Percentiles rank a stretch among this genome's conserved stretches.
phyloP scores from a whole-genome alignment of 202 grass and related monocot species.

The Eragrostis tef region DNA sequence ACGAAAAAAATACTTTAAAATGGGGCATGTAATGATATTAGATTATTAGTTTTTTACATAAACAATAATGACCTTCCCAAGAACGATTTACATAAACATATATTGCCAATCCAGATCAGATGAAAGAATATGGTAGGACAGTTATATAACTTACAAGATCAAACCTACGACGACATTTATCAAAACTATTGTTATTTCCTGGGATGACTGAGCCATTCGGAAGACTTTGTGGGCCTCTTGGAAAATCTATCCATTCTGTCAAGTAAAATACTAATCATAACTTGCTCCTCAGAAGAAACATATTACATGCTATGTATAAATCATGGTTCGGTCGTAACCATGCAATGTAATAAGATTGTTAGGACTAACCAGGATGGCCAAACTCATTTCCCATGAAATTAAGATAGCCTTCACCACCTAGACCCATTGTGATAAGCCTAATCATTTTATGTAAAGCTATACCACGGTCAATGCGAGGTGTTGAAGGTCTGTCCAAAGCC shows the following conservation, averaged over 20 bases:
- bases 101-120: slow-evolving; percentile 4
- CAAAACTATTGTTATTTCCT: slow-evolving; percentile 87
- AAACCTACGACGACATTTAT: slow-evolving; percentile 94
- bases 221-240: slow-evolving; percentile 76
- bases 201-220: slow-evolving; percentile 69
- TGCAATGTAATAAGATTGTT: slow-evolving; percentile 47
- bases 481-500: slow-evolving; percentile 85
- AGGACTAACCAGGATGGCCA: slow-evolving; percentile 93
- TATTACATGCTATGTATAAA: background rate
- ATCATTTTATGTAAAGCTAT: slow-evolving; percentile 99
- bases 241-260: slow-evolving; percentile 99
- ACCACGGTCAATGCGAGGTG: slow-evolving; percentile 86
- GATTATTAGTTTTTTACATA: slow-evolving; percentile 28
- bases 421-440: slow-evolving; percentile 92
- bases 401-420: slow-evolving; percentile 98
- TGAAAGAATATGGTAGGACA: slow-evolving; percentile 31
- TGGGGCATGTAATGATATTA: background rate
- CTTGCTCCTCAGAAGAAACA: slow-evolving; percentile 16
- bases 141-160: slow-evolving; percentile 76
- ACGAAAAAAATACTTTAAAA: slow-evolving; percentile 7
- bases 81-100: slow-evolving; percentile 38
- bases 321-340: slow-evolving; percentile 13
- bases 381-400: slow-evolving; percentile 99
- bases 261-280: slow-evolving; percentile 41
- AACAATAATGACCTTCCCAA: slow-evolving; percentile 14